These are phyloP conservation scores for Nannochloropsis gaditana DNA, from an alignment of 108 stramenopile genomes.

Conservation along the genomic window DNA sequence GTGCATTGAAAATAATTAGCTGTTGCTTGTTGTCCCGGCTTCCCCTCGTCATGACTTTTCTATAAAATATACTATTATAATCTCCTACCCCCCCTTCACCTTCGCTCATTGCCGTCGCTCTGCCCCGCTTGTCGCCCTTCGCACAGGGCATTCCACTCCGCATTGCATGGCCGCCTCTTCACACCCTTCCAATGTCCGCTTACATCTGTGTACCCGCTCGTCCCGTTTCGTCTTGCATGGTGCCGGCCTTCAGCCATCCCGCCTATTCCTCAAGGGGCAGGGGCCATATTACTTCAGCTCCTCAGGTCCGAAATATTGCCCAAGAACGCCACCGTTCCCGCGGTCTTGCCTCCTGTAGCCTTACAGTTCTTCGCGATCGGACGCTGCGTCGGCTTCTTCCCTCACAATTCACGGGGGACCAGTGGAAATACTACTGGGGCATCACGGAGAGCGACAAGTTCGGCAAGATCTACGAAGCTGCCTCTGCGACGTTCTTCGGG, in stretches of 20 bases:
- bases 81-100: neutral
- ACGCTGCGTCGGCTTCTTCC: constrained; percentile 27
- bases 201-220: too few relatives aligned
- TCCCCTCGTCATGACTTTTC: neutral
- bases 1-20: too few relatives aligned
- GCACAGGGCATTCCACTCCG: too few relatives aligned
- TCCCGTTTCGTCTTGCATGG: too few relatives aligned
- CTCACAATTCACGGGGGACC: constrained; percentile 33
- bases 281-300: too few relatives aligned
- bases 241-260: too few relatives aligned
- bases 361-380: neutral
- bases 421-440: constrained; percentile 43
- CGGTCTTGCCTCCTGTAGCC: neutral
- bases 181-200: too few relatives aligned
- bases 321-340: neutral
- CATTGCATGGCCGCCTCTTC: too few relatives aligned
- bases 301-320: too few relatives aligned
- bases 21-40: neutral
- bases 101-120: neutral
- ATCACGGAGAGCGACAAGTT: constrained; percentile 30
- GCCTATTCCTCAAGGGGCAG: too few relatives aligned
- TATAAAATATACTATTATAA: neutral
- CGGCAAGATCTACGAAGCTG: constrained; percentile 42
- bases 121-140: too few relatives aligned
- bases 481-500: constrained; percentile 36